These are phyloP conservation scores for Xylariaceae sp. DNA, from an alignment of 2,329 filamentous ascomycete genomes.

Conservation along the genomic window DNA sequence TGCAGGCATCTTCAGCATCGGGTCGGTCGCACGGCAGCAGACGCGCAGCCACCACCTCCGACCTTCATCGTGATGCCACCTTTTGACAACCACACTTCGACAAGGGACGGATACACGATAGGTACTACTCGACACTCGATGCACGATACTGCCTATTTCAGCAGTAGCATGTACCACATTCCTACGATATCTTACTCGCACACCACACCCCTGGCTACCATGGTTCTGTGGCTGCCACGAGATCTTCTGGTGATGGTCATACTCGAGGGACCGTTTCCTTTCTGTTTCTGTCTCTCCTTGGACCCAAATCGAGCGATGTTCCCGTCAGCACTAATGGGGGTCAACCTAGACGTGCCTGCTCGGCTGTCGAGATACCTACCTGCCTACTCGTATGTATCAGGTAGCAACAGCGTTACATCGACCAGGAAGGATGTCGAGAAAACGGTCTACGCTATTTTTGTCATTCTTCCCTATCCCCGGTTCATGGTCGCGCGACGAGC, in stretches of 20 bases:
- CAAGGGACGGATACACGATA: too few relatives aligned
- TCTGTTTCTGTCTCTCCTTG: too few relatives aligned
- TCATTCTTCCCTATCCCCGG: slow-evolving; percentile 15
- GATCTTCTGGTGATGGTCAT: too few relatives aligned
- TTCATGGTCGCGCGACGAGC: slow-evolving; percentile 12
- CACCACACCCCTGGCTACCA: background rate
- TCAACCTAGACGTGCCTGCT: too few relatives aligned
- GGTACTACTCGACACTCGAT: too few relatives aligned
- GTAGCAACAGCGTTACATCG: too few relatives aligned
- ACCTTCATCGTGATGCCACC: background rate
- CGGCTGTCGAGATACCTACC: too few relatives aligned
- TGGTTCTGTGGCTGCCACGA: too few relatives aligned
- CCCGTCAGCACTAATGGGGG: too few relatives aligned
- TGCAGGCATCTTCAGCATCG: slow-evolving; percentile 10
- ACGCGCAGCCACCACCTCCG: slow-evolving; percentile 13
- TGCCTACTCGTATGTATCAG: too few relatives aligned
- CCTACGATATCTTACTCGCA: background rate
- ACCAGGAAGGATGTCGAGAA: background rate
- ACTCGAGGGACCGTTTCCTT: too few relatives aligned
- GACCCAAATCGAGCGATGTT: too few relatives aligned
- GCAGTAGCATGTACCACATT: background rate
- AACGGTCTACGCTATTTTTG: slow-evolving; percentile 12
- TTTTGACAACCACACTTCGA: background rate
- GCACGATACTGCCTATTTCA: background rate
- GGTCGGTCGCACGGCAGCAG: slow-evolving; percentile 11